Percentiles rank a stretch among this genome's conserved stretches.
Evolutionary conservation across 2,329 filamentous ascomycete genomes (phyloP).

Genomic region (Epichloe scottii): DNA sequence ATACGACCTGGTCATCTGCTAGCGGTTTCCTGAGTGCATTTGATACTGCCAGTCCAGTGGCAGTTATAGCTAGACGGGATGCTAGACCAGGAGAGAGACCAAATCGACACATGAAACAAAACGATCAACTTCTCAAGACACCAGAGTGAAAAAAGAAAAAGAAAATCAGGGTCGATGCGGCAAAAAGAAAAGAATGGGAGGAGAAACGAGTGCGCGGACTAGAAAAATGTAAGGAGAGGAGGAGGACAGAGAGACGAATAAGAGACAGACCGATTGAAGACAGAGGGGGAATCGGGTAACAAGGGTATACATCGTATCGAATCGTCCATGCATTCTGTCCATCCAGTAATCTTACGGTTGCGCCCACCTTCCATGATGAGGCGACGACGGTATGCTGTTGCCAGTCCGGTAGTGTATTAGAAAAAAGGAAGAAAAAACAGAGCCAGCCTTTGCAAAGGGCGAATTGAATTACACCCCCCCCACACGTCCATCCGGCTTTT

Average conservation of each 20-base stretch:
- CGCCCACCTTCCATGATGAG: conserved; percentile 3
- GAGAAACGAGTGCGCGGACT: not conserved
- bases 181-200: not conserved
- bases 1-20: not conserved
- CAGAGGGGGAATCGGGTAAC: conserved; percentile 16
- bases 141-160: conserved; percentile 1
- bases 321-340: conserved; percentile 33
- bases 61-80: not conserved
- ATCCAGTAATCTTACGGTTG: conserved; percentile 18
- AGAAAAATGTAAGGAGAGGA: conserved; percentile 6
- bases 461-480: not conserved
- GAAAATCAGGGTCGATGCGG: conserved; percentile 5
- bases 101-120: not conserved
- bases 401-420: conserved; percentile 27
- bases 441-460: conserved; percentile 1
- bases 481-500: not conserved
- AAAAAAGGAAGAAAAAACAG: conserved; percentile 15
- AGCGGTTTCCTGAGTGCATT: not conserved
- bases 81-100: not conserved
- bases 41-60: conserved; percentile 15
- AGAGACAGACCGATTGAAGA: conserved; percentile 7
- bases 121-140: not conserved
- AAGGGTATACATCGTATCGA: conserved; percentile 33
- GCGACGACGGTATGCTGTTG: conserved; percentile 20
- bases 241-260: conserved; percentile 7